Evolutionary conservation across 192 early-diverging fungal species (phyloP), one percentile per base, ranked within the genome.

Genomic region (Haplosporangium gracile): DNA sequence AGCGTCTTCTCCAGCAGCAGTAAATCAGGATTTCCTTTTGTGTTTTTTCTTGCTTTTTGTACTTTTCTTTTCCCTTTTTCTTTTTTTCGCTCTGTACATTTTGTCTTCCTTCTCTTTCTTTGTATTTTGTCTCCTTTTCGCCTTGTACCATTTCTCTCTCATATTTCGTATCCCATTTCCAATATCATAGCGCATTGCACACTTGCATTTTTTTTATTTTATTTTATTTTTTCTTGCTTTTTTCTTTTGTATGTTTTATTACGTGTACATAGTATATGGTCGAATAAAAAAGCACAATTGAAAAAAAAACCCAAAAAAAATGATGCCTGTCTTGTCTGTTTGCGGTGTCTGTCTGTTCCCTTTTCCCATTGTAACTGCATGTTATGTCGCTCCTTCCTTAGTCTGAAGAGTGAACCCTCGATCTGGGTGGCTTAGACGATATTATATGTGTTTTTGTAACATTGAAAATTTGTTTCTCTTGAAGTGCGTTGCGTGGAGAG

Each of bases 51-150:
- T 29, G 15, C 32, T 10, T 11, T 10, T 40, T 70, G n/a, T 40
- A 20, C 18, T 13, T 70, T 36, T 40, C 68, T 39, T 7, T 40
- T 68, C 65, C 29, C 18, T 36, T 36, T 32, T 8, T 43, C n/a
- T 16, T 43, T 18, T 18, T 22, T n/a, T 55, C 73, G 29, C 51
- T 53, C 29, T 57, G 77, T 79, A 32, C 1, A 38, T 72, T 70
- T 24, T 70, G n/a, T 65, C n/a, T 57, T 26, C 5, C 49, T 22
- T 71, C 39, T 42, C 70, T 42, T 40, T 20, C 29, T 34, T 68
- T 80, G 49, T 74, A 18, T 73, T 80, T 69, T 65, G 15, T 69
- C 70, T 63, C 26, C 22, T 74, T 22, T 69, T 70, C 39, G 29
- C 70, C 74, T 75, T 57, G 74, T 57, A 43, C 36, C 22, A 39